These are phyloP conservation scores for Penstemon barbatus DNA, from an alignment of 257 asterid genomes.

Conservation along the genomic window DNA sequence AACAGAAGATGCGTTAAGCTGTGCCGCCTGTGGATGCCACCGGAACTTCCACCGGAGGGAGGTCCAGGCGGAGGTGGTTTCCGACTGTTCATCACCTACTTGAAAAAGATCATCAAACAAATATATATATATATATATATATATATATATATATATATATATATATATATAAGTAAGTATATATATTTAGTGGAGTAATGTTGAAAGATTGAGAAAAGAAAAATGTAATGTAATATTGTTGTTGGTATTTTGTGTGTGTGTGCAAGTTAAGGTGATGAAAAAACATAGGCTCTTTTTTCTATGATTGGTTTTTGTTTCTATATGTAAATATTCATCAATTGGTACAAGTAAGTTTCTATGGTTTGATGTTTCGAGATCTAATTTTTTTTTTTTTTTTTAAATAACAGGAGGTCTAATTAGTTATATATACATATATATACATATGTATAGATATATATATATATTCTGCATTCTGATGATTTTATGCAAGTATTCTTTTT, in stretches of 20 bases:
- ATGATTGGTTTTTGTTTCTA: slow-evolving; percentile 18
- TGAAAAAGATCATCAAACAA: slow-evolving; percentile 8
- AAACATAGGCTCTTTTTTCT: slow-evolving; percentile 24
- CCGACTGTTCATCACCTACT: slow-evolving; percentile 39
- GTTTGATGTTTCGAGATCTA: too few relatives aligned
- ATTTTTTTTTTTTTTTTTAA: too few relatives aligned
- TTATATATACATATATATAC: too few relatives aligned
- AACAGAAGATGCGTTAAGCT: slow-evolving; percentile 48
- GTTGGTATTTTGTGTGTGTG: slow-evolving; percentile 26
- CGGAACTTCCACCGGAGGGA: slow-evolving; percentile 74
- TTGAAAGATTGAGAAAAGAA: not conserved
- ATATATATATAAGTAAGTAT: not conserved
- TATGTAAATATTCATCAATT: slow-evolving; percentile 3
- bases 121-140: not conserved
- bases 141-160: too few relatives aligned
- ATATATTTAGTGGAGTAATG: not conserved
- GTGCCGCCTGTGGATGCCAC: slow-evolving; percentile 97
- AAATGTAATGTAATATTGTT: not conserved
- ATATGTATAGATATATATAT: not conserved
- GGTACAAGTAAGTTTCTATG: not conserved
- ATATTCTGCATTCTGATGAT: not conserved
- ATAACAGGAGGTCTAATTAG: too few relatives aligned
- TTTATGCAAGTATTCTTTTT: not conserved
- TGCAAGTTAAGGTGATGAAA: slow-evolving; percentile 21
- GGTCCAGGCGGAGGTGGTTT: slow-evolving; percentile 44